phyloP scores from a whole-genome alignment of 805 yeast species.

The Starmerella gropengiesseri region DNA sequence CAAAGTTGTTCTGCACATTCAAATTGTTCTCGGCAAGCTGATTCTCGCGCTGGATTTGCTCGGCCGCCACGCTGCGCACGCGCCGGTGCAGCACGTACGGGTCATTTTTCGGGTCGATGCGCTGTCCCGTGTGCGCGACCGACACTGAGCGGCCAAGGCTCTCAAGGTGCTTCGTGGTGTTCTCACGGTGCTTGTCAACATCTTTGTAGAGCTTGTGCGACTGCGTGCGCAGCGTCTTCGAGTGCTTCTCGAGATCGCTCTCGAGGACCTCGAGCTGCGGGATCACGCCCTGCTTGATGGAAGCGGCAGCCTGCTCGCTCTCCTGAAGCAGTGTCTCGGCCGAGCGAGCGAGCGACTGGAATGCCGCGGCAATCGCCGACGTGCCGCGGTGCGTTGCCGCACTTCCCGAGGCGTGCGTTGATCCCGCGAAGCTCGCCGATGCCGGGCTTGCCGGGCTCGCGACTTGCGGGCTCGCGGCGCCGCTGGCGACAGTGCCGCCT shows the following conservation, averaged over 20 bases:
- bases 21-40: constrained; percentile 35
- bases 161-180: constrained; percentile 34
- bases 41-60: constrained; percentile 39
- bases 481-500: constrained; percentile 9
- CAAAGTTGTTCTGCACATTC: constrained; percentile 34
- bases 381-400: not conserved
- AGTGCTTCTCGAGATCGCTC: constrained; percentile 35
- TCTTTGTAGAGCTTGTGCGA: constrained; percentile 32
- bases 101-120: constrained; percentile 35
- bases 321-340: constrained; percentile 30
- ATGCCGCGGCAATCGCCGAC: constrained; percentile 28
- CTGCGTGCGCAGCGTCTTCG: constrained; percentile 32
- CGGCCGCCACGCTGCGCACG: constrained; percentile 31
- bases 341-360: constrained; percentile 26
- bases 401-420: not conserved
- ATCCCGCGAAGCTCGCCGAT: not conserved
- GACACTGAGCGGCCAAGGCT: constrained; percentile 26
- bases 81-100: constrained; percentile 38
- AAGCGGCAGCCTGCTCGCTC: constrained; percentile 32
- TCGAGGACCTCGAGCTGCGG: constrained; percentile 38
- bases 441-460: not conserved
- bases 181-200: constrained; percentile 30
- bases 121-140: constrained; percentile 25
- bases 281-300: constrained; percentile 31
- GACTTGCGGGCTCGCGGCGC: not conserved